phyloP scores from a whole-genome alignment of 331 rosid genomes.

The Malus hybrid region DNA sequence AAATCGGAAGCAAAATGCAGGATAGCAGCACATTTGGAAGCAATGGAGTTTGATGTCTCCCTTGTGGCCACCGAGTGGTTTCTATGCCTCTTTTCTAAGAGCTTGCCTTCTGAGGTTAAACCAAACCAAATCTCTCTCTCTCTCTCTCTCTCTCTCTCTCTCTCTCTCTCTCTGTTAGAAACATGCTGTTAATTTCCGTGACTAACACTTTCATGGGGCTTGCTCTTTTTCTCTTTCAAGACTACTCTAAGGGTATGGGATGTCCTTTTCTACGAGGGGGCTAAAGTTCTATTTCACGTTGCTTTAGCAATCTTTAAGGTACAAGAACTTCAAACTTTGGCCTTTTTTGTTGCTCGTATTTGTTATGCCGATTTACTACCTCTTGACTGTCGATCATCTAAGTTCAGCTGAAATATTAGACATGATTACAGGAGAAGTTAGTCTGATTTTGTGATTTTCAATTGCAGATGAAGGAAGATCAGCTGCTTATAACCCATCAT shows the following conservation, averaged over 20 bases:
- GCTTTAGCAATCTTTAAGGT: conserved; percentile 98
- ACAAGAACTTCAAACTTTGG: conserved; percentile 1
- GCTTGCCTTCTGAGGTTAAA: conserved; percentile 94
- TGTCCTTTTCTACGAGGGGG: conserved; percentile 94
- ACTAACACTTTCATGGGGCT: conserved; percentile 15
- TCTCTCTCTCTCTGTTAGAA: neutral
- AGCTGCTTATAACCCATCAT: conserved; percentile 68
- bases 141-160: neutral
- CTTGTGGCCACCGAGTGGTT: conserved; percentile 99
- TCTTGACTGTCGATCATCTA: no score
- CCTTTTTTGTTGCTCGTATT: neutral
- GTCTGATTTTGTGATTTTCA: conserved; percentile 17
- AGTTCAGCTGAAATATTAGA: no score
- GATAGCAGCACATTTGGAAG: conserved; percentile 78
- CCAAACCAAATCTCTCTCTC: neutral
- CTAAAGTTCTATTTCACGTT: conserved; percentile 89
- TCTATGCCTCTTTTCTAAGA: conserved; percentile 89
- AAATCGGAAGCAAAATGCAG: conserved; percentile 47
- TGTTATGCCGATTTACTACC: neutral
- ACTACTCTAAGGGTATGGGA: conserved; percentile 98
- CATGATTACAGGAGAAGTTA: neutral
- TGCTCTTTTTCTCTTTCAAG: conserved; percentile 17
- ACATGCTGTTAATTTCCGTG: neutral
- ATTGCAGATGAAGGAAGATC: conserved; percentile 92
- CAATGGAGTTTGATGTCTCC: conserved; percentile 87